phyloP scores from a whole-genome alignment of 345 rosid species.

The Pugionium cornutum region DNA sequence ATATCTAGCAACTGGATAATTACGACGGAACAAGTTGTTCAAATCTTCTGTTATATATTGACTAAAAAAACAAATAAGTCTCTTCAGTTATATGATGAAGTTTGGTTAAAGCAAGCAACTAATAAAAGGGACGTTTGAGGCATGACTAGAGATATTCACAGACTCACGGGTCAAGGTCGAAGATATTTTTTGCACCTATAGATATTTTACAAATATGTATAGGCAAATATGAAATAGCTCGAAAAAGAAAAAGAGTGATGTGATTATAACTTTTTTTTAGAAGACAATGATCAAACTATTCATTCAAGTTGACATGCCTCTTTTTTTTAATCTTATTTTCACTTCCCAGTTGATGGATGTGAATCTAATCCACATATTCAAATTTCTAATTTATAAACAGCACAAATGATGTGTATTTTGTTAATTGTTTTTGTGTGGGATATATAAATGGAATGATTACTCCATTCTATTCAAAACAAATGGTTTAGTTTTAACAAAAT shows the following conservation, averaged over 20 bases:
- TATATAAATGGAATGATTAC: no score
- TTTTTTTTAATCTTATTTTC: background rate
- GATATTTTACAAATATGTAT: constrained; percentile 8
- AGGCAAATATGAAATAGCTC: constrained; percentile 7
- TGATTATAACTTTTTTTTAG: background rate
- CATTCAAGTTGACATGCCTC: background rate
- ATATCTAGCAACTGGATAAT: constrained; percentile 15
- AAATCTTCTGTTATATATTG: background rate
- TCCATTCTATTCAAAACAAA: no score
- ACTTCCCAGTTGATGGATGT: background rate
- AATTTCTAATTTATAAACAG: background rate
- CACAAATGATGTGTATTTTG: background rate
- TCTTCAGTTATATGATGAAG: constrained; percentile 16
- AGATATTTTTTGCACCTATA: background rate
- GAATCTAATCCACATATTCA: background rate
- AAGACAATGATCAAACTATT: background rate
- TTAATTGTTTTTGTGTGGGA: background rate
- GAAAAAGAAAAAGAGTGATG: background rate
- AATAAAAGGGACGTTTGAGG: constrained; percentile 8
- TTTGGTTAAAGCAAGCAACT: constrained; percentile 26
- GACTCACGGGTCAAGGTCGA: background rate
- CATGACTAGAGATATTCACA: background rate
- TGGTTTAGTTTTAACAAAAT: no score
- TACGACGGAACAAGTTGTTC: constrained; percentile 1
- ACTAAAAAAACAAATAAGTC: constrained; percentile 6